Percentiles rank a stretch among this genome's conserved stretches.
phyloP scores from a whole-genome alignment of 805 yeast species.

The Torulaspora delbrueckii region DNA sequence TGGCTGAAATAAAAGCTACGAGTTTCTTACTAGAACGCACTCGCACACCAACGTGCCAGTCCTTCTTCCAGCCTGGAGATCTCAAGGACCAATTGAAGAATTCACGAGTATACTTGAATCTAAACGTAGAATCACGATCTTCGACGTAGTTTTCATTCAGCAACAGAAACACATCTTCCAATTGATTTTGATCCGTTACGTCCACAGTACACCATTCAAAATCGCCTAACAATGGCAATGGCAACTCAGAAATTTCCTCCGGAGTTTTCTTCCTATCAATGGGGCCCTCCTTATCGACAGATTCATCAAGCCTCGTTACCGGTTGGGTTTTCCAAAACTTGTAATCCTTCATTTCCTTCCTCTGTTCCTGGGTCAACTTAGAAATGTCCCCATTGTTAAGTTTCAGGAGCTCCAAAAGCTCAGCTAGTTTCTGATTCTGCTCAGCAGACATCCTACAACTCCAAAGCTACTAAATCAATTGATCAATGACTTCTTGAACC shows the following conservation, averaged over 20 bases:
- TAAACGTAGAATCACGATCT: conserved; percentile 84
- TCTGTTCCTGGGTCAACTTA: conserved; percentile 51
- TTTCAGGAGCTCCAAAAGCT: conserved; percentile 44
- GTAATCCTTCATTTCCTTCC: conserved; percentile 78
- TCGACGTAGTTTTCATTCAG: conserved; percentile 91
- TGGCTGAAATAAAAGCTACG: conserved; percentile 89
- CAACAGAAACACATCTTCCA: conserved; percentile 73
- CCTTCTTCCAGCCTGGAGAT: conserved; percentile 86
- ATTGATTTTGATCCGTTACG: conserved; percentile 46
- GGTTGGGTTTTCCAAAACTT: conserved; percentile 99
- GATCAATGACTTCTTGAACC: neutral
- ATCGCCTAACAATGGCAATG: conserved; percentile 66
- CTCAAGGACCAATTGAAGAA: conserved; percentile 91
- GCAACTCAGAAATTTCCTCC: conserved; percentile 63
- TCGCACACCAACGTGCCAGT: conserved; percentile 93
- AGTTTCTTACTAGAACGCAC: conserved; percentile 70
- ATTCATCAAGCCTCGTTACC: conserved; percentile 71
- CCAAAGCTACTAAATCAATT: neutral
- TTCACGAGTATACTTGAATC: conserved; percentile 80
- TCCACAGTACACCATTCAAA: conserved; percentile 90
- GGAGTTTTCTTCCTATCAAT: conserved; percentile 66
- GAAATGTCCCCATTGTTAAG: conserved; percentile 38
- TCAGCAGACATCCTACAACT: conserved; percentile 18
- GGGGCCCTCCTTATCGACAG: conserved; percentile 68
- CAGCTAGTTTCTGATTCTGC: conserved; percentile 37